A percentile compares a stretch with the other conserved stretches of the same genome.
phyloP scores from a whole-genome alignment of 768 basidiomycete species.

The Multifurca ochricompacta region DNA sequence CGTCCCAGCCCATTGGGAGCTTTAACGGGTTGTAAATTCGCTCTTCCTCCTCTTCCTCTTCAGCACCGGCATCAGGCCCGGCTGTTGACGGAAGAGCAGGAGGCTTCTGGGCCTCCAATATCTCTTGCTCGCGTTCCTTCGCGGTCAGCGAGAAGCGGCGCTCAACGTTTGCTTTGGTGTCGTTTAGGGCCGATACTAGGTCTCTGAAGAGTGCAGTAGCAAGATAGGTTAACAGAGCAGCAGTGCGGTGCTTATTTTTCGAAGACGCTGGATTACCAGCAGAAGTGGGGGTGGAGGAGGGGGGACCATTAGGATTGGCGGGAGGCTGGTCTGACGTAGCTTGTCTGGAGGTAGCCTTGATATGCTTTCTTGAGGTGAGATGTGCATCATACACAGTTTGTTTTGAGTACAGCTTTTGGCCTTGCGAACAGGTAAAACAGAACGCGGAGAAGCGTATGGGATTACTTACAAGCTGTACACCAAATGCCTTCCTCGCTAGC shows the following conservation, averaged over 20 bases:
- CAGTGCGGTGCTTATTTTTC: slow-evolving; percentile 47
- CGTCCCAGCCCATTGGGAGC: slow-evolving; percentile 95
- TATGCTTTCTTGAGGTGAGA: slow-evolving; percentile 89
- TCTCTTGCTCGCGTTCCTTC: slow-evolving; percentile 93
- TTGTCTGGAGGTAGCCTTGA: slow-evolving; percentile 81
- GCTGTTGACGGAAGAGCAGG: slow-evolving; percentile 42
- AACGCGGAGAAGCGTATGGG: slow-evolving; percentile 3
- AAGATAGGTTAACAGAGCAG: slow-evolving; percentile 68
- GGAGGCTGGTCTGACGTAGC: slow-evolving; percentile 39
- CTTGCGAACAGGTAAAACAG: slow-evolving; percentile 34
- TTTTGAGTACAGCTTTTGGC: slow-evolving; percentile 92
- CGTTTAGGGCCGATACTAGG: slow-evolving; percentile 62
- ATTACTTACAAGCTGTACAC: slow-evolving; percentile 82
- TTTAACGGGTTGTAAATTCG: slow-evolving; percentile 98
- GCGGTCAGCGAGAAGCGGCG: slow-evolving; percentile 94
- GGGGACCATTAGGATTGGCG: slow-evolving; percentile 53
- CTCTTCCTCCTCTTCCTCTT: slow-evolving; percentile 92
- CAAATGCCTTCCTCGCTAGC: slow-evolving; percentile 69
- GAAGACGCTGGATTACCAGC: slow-evolving; percentile 25
- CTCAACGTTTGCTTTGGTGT: slow-evolving; percentile 95
- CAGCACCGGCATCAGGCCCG: slow-evolving; percentile 40
- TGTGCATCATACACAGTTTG: slow-evolving; percentile 98
- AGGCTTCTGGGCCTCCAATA: slow-evolving; percentile 59
- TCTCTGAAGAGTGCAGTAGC: slow-evolving; percentile 55
- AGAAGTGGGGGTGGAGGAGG: slow-evolving; percentile 26